Conservation (phyloP, 208 protist species). For the Trypanosoma vivax region DNA sequence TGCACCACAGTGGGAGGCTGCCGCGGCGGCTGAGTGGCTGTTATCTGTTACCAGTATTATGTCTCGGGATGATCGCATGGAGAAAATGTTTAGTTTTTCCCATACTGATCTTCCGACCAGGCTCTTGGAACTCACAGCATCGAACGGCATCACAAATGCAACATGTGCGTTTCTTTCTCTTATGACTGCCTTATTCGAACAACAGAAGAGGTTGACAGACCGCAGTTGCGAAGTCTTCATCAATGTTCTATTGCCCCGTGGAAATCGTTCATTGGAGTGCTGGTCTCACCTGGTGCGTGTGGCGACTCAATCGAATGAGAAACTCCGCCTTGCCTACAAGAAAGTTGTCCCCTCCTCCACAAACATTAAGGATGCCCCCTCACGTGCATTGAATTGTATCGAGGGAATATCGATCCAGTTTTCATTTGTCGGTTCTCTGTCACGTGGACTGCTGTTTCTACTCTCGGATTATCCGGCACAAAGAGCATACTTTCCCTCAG, state of each 20-base stretch:
- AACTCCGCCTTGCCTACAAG: constrained; percentile 19
- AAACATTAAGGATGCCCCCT: constrained; percentile 37
- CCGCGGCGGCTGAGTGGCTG: constrained; percentile 75
- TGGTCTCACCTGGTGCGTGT: constrained; percentile 42
- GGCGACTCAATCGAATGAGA: constrained; percentile 31
- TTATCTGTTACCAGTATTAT: constrained; percentile 21
- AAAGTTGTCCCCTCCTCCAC: constrained; percentile 3
- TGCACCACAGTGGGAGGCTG: constrained; percentile 60
- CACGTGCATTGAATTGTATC: constrained; percentile 31
- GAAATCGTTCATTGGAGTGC: constrained; percentile 27
- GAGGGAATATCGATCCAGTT: constrained; percentile 71
- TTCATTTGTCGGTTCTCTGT: constrained; percentile 33
- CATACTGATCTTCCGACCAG: constrained; percentile 18
- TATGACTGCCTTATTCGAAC: constrained; percentile 17
- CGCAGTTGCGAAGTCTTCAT: background rate
- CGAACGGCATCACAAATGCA: constrained; percentile 26
- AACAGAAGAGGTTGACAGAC: constrained; percentile 24
- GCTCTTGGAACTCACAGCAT: constrained; percentile 24
- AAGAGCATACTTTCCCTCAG: constrained; percentile 10
- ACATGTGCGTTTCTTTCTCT: constrained; percentile 28
- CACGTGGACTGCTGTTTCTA: constrained; percentile 31
- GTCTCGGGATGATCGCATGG: constrained; percentile 5
- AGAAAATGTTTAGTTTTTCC: constrained; percentile 26
- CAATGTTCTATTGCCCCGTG: constrained; percentile 32
- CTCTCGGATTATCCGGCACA: constrained; percentile 10